Base-by-base conservation (phyloP, 352 stramenopile genomes). In the Phytophthora constricta region DNA sequence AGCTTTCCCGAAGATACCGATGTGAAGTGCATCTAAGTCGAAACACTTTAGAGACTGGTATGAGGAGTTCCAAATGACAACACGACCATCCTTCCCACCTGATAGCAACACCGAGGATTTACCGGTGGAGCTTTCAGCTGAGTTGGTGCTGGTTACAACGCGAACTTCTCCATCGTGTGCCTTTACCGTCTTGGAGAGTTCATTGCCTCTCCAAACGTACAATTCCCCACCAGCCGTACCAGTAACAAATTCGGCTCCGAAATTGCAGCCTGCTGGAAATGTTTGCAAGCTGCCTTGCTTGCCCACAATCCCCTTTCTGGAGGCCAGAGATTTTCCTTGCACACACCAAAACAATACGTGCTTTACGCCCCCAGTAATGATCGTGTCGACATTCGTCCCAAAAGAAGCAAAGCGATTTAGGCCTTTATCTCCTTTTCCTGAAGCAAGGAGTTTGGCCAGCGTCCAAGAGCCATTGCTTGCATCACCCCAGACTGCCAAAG, bases 21-120 rank as follows among this genome's bases (percentile, higher is more conserved):
- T 23, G 22, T 71, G 74, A 48, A 87, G 68, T 11, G 72, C 65
- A 1, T 50, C 65, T 20, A 94, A 20, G 46, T 91, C 80, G 27
- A 91, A 80, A 43, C 70, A 88, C 62, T 92, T 86, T 16, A 95
- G 58, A n/a, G 79, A 80, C 68, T 95, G 86, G 46, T 86, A 91
- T 28, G 65, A 69, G 4, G 68, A 50, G 52, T 86, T 90, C 79
- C 78, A 91, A 59, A 95, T 78, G 9, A 91, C 50, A 23, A 93
- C 65, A 39, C 85, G 84, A 34, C 84, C 87, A 53, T 93, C 87
- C 53, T 91, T 92, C 3, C 87, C 85, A 9, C 85, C 87, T 31
- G 77, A 91, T 8, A 93, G 27, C 5, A 95, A 28, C 2, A 76
- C 47, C 2, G 54, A 50, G 5, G 56, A 34, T 5, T 34, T 58